Evolutionary conservation across 2,329 filamentous ascomycete genomes (phyloP), one percentile per base, ranked within the genome.

Genomic region (Didymella segeticola): DNA sequence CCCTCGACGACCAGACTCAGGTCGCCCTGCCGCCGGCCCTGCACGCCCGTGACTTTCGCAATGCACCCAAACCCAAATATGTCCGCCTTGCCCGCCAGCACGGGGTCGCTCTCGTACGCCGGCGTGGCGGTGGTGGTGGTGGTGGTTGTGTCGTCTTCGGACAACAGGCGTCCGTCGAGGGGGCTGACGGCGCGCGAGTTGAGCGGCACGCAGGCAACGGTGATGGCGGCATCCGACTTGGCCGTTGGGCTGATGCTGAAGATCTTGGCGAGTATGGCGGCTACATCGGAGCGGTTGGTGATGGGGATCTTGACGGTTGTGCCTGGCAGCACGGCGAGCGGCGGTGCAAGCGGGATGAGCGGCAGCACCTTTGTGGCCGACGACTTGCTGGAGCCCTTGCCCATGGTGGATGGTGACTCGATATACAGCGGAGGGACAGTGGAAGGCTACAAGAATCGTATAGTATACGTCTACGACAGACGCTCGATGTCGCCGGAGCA

Each of bases 1-100:
- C 95, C 95, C 73, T 98, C 92, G 2, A 99, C 91, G 5, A 96
- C 82, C 46, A 99, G 77, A 52, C 87, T 88, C 67, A 96, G 88
- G 70, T 97, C 79, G 26, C 78, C 78, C 43, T 76, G 73, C 38
- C 77, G 64, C 49, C 77, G 64, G 2, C 79, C 79, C 58, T 81
- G 78, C 38, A 81, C 78, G 14, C 79, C 80, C 12, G 74, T 78
- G 29, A 82, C 77, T 61, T 77, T 77, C 12, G 78, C 80, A 22
- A 92, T 83, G 4, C 92, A 91, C 41, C 92, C 95, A 75, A 89
- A 93, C 43, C 83, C 83, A 76, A 90, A 98, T 2, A 99, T 78
- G 66, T 97, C 91, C 53, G 75, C 73, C 64, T 73, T 78, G 6
- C 65, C 73, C 46, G 75, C 79, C 53, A 72, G 69, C 14, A 75